Conservation (phyloP, 1,139 yeast species). For the Hanseniaspora sp. region DNA sequence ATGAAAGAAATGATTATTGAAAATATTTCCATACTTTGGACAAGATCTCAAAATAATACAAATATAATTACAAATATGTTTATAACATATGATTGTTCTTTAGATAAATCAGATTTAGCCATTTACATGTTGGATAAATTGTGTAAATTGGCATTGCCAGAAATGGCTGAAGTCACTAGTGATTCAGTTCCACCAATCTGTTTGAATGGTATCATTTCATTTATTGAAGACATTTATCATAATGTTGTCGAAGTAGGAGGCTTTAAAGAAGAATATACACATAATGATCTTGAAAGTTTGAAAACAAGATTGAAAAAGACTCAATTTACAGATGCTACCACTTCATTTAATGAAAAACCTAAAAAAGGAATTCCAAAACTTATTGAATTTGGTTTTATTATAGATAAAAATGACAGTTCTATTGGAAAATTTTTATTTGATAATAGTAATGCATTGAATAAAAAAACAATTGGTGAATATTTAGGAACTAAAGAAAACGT, state of each 20-base stretch:
- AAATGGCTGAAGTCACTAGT: conserved; percentile 63
- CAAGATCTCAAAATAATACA: conserved; percentile 38
- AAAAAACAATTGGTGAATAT: conserved; percentile 75
- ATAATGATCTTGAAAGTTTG: conserved; percentile 21
- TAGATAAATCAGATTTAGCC: conserved; percentile 76
- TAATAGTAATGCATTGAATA: conserved; percentile 72
- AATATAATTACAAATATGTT: conserved; percentile 45
- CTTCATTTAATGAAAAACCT: conserved; percentile 65
- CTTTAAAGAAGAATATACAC: conserved; percentile 19
- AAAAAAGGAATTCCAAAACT: conserved; percentile 58
- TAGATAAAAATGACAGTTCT: conserved; percentile 45
- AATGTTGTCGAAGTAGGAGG: conserved; percentile 36
- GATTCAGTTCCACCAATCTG: conserved; percentile 89
- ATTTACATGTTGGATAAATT: conserved; percentile 56
- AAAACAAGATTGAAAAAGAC: conserved; percentile 49
- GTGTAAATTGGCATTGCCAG: conserved; percentile 69
- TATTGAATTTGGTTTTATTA: conserved; percentile 53
- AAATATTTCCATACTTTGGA: conserved; percentile 72
- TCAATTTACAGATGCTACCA: conserved; percentile 64
- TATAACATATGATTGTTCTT: conserved; percentile 81
- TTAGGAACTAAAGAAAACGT: conserved; percentile 66
- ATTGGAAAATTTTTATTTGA: conserved; percentile 67
- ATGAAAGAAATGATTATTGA: conserved; percentile 76
- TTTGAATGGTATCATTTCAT: conserved; percentile 70
- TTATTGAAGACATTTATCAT: conserved; percentile 55